phyloP scores from a whole-genome alignment of 1,139 yeast species.

The Saccharomyces hybrid region DNA sequence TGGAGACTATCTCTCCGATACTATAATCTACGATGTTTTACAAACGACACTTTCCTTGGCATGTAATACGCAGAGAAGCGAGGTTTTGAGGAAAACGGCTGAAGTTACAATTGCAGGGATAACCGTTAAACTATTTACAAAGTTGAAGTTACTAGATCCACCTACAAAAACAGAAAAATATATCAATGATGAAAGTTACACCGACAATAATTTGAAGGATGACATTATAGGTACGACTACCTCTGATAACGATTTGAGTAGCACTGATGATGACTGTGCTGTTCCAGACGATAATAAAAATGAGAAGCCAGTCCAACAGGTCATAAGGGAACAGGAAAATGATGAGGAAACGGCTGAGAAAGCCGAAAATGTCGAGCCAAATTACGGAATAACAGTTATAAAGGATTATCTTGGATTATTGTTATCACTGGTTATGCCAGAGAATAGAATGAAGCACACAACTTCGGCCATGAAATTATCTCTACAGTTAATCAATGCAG shows the following conservation, averaged over 20 bases:
- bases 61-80: conserved; percentile 84
- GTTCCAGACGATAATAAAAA: not conserved
- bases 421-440: conserved; percentile 73
- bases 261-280: not conserved
- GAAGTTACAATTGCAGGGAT: conserved; percentile 73
- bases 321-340: not conserved
- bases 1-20: conserved; percentile 62
- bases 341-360: not conserved
- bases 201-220: conserved; percentile 26
- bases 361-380: conserved; percentile 12
- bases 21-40: conserved; percentile 74
- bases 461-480: conserved; percentile 83
- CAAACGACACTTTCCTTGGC: conserved; percentile 92
- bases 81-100: conserved; percentile 78
- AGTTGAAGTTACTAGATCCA: conserved; percentile 50
- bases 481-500: conserved; percentile 61
- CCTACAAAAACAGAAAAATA: conserved; percentile 24
- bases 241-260: not conserved
- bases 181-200: conserved; percentile 28
- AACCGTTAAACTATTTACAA: conserved; percentile 57
- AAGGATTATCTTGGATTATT: conserved; percentile 51
- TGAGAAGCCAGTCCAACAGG: not conserved
- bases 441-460: conserved; percentile 74
- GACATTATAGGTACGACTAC: conserved; percentile 25
- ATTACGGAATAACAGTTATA: conserved; percentile 32